These are phyloP conservation scores for Ensete glaucum DNA, from an alignment of 176 grass and related monocot species.

Conservation along the genomic window DNA sequence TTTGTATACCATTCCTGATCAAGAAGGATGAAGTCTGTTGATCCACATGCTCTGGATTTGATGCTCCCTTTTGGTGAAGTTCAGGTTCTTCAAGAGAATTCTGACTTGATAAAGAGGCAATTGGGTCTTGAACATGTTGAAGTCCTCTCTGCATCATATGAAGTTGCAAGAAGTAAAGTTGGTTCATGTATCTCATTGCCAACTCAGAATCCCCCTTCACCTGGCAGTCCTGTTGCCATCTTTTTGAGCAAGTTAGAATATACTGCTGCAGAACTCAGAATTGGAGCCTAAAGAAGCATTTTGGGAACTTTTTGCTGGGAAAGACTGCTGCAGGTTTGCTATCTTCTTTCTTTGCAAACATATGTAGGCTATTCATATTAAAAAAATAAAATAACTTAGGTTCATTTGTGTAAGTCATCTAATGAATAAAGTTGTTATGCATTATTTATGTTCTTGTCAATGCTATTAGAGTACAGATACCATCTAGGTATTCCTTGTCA, in stretches of 20 bases:
- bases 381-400: no score
- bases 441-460: no score
- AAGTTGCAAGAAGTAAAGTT: constrained; percentile 26
- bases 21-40: constrained; percentile 63
- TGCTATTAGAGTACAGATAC: no score
- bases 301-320: neutral
- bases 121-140: constrained; percentile 45
- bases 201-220: constrained; percentile 43
- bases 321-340: neutral
- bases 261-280: neutral
- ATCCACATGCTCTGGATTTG: constrained; percentile 45
- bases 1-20: constrained; percentile 68
- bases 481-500: no score
- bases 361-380: no score
- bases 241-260: constrained; percentile 50
- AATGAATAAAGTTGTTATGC: no score
- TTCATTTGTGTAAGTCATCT: no score
- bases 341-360: no score
- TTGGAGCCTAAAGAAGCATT: neutral
- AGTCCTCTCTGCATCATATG: constrained; percentile 30
- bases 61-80: constrained; percentile 57
- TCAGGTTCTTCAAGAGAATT: constrained; percentile 46
- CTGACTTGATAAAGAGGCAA: constrained; percentile 59
- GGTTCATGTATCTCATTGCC: constrained; percentile 33
- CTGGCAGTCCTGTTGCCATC: constrained; percentile 50